These are phyloP conservation scores for Rhizopogon vinicolor DNA, from an alignment of 768 basidiomycete species.

Conservation along the genomic window DNA sequence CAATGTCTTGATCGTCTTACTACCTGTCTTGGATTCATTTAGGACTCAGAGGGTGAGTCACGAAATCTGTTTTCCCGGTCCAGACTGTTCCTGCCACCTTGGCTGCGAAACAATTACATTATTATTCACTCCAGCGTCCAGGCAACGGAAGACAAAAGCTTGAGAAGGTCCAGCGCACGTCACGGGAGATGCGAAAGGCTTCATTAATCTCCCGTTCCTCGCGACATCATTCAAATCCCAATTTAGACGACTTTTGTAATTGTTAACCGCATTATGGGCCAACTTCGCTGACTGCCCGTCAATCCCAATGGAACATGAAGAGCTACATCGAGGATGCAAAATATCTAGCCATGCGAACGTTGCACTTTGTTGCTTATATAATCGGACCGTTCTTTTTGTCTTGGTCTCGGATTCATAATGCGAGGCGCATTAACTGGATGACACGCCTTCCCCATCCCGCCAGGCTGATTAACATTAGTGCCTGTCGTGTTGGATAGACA, in stretches of 20 bases:
- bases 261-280: not conserved
- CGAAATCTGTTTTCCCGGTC: not conserved
- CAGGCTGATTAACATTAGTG: too few species aligned
- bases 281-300: not conserved
- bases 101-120: not conserved
- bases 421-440: not conserved
- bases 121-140: not conserved
- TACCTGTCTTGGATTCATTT: conserved; percentile 10
- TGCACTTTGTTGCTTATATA: not conserved
- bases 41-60: conserved; percentile 8
- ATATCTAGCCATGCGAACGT: not conserved
- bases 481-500: not conserved
- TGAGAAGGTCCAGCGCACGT: not conserved
- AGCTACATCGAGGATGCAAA: not conserved
- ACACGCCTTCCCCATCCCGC: not conserved
- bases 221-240: not conserved
- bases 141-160: not conserved
- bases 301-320: not conserved
- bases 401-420: not conserved
- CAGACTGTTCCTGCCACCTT: not conserved
- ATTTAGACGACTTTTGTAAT: not conserved
- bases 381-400: not conserved
- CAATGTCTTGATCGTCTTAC: conserved; percentile 19
- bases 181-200: not conserved
- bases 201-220: not conserved